These are phyloP conservation scores for Fusarium ambrosium DNA, from an alignment of 2,329 filamentous ascomycete genomes.

Conservation along the genomic window DNA sequence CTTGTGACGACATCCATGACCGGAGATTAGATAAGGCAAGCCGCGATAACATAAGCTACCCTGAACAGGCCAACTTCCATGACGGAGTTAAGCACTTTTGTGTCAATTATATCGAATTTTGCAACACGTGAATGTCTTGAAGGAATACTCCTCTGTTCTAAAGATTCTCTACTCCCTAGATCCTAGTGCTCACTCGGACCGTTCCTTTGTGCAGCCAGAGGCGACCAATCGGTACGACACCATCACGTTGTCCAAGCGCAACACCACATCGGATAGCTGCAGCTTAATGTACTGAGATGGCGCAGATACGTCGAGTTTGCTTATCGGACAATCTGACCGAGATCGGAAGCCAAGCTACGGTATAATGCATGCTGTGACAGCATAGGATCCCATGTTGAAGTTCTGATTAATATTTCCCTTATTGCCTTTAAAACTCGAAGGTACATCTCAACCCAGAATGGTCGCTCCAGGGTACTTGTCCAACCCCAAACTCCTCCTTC, in stretches of 20 bases:
- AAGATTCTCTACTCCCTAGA: not conserved
- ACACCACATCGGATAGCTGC: not conserved
- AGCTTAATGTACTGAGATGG: not conserved
- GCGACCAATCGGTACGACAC: slow-evolving; percentile 4
- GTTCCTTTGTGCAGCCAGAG: not conserved
- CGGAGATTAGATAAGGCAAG: slow-evolving; percentile 44
- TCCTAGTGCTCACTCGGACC: not conserved
- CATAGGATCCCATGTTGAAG: not conserved
- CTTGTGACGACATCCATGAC: slow-evolving; percentile 42
- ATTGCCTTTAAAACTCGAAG: not conserved
- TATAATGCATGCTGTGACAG: not conserved
- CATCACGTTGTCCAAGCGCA: not conserved
- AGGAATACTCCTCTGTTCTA: not conserved
- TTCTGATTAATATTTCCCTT: not conserved
- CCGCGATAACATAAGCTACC: slow-evolving; percentile 13
- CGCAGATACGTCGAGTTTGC: not conserved
- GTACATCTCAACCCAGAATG: slow-evolving; percentile 15
- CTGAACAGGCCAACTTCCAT: slow-evolving; percentile 4
- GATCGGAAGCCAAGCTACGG: not conserved
- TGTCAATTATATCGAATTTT: not conserved
- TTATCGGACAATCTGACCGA: not conserved
- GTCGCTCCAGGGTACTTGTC: slow-evolving; percentile 9
- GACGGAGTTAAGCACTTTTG: slow-evolving; percentile 5
- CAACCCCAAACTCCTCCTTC: not conserved
- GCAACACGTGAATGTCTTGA: slow-evolving; percentile 4